Base-by-base conservation (phyloP, 169 alveolate species). In the Plasmodium cynomolgi region DNA sequence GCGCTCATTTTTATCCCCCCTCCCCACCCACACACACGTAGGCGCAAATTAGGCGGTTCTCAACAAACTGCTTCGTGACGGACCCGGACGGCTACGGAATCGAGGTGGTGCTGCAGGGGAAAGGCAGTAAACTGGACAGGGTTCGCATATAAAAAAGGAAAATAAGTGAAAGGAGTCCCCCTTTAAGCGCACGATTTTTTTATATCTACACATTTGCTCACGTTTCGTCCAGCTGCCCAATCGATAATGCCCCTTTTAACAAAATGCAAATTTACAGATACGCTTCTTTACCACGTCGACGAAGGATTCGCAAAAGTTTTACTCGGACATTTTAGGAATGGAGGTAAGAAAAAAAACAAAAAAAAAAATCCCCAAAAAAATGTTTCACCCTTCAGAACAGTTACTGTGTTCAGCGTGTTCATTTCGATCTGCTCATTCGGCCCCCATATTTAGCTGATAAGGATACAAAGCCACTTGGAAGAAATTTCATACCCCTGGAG, bases 401-500 rank as follows among this genome's bases (percentile, higher is more conserved):
- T 72, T 17, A 80, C 3, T 80, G 4, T 39, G 33, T 50, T 50
- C 62, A 50, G 41, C 34, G 37, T 68, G 37, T 29, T 9, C 31
- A 68, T 68, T 29, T 29, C 77, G 77, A 68, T 68, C 37, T 68
- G 39, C 37, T 2, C 41, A 26, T 68, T 15, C 23, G 26, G 20
- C 4, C 62, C 62, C 62, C 23, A 13, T 39, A 37, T 88, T 13
- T 88, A 88, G 94, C 74, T 88, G 17, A 62, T 88, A 58, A 88
- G 41, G 81, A 88, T 88, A 79, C 94, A 88, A 62, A 88, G 94
- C 68, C 94, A 88, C 71, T 39, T 88, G 72, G 88, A 88, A 75
- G 94, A 88, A 88, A 88, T 88, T 56, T 88, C 94, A 9, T 88
- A 88, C 39, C 94, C 94, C 13, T 88, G 94, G 94, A 88, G 81